Evolutionary conservation across 257 asterid genomes (phyloP).

Genomic region (Nemophila menziesii): DNA sequence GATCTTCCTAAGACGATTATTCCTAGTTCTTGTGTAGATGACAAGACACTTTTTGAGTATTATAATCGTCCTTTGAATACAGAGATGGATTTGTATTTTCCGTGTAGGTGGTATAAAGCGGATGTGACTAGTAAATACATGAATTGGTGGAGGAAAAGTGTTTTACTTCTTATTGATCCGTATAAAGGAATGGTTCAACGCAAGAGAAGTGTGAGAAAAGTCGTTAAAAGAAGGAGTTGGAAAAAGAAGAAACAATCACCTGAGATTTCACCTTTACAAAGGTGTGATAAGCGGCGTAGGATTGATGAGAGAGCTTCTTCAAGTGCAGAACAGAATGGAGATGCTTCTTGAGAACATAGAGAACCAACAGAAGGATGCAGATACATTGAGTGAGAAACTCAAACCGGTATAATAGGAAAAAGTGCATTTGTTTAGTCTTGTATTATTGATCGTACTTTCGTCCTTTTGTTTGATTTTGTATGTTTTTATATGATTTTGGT

Average conservation of each 20-base stretch:
- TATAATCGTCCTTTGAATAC: constrained; percentile 6
- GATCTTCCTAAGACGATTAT: constrained; percentile 21
- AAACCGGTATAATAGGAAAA: neutral
- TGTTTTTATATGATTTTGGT: neutral
- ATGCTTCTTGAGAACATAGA: neutral
- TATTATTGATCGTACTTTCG: neutral
- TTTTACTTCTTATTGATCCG: constrained; percentile 8
- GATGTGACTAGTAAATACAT: constrained; percentile 17
- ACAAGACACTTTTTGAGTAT: constrained; percentile 9
- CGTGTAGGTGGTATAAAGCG: constrained; percentile 18
- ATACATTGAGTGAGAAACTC: too few species aligned
- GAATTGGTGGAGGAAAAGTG: constrained; percentile 28
- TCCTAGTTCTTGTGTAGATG: neutral
- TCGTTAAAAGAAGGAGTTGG: too few species aligned
- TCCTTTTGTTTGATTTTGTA: neutral
- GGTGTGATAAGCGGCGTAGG: neutral
- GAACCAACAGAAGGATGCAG: neutral
- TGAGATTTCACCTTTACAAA: too few species aligned
- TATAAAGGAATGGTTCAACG: constrained; percentile 8
- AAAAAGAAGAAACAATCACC: too few species aligned
- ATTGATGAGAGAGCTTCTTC: neutral
- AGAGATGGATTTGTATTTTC: constrained; percentile 10
- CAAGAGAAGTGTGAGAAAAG: constrained; percentile 14
- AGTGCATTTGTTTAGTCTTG: neutral
- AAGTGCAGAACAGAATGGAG: neutral